Percentiles rank a stretch among this genome's conserved stretches.
Conservation (phyloP, 2,329 filamentous ascomycete species). For the Colletotrichum endophyticum region DNA sequence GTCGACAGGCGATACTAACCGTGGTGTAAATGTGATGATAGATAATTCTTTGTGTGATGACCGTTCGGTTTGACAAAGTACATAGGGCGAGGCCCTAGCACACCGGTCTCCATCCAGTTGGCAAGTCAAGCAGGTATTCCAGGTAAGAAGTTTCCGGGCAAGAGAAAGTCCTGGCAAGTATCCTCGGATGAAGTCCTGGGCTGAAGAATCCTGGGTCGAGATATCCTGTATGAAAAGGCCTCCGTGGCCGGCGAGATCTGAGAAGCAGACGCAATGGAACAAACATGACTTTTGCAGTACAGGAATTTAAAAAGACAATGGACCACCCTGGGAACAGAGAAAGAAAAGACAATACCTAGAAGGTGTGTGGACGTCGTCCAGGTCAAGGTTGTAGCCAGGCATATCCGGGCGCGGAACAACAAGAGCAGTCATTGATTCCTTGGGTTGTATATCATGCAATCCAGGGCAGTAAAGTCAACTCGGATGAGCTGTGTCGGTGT, state of each 20-base stretch:
- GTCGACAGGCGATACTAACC: constrained; percentile 44
- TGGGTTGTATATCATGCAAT: constrained; percentile 31
- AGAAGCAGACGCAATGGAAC: constrained; percentile 17
- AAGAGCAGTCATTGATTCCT: constrained; percentile 56
- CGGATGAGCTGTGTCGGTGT: constrained; percentile 15
- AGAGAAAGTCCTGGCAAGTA: constrained; percentile 5
- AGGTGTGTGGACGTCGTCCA: constrained; percentile 65
- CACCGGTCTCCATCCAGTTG: constrained; percentile 9
- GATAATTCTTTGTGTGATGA: constrained; percentile 31
- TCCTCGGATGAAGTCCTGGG: neutral
- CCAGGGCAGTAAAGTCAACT: constrained; percentile 18
- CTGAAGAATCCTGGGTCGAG: constrained; percentile 5
- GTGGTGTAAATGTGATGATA: neutral
- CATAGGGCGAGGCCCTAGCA: neutral
- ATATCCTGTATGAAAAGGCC: constrained; percentile 7
- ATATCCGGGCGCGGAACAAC: constrained; percentile 55
- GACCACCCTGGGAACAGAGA: constrained; percentile 47
- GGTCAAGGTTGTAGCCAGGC: constrained; percentile 60
- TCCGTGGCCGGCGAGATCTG: constrained; percentile 17
- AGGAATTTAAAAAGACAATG: constrained; percentile 37
- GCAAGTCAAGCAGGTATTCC: neutral
- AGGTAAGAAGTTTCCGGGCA: neutral
- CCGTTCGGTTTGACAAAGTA: constrained; percentile 35
- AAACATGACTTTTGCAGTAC: constrained; percentile 34
- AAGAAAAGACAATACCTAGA: constrained; percentile 66